Base-by-base conservation (phyloP, 345 rosid genomes). In the Brassica incana region DNA sequence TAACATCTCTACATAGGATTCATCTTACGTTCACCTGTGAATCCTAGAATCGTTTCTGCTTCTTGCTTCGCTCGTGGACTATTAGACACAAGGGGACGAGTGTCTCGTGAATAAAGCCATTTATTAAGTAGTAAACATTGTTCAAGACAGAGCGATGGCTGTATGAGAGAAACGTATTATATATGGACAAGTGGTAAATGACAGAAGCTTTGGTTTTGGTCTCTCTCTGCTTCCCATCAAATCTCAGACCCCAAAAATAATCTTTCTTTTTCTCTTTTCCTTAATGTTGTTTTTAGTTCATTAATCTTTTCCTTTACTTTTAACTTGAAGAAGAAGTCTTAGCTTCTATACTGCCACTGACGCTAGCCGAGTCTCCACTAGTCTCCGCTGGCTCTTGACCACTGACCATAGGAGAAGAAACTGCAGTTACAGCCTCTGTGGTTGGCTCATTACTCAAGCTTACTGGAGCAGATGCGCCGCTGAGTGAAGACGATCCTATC, bases 401-500 rank as follows among this genome's bases (percentile, higher is more conserved):
- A 80, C 79, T 74, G 71, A 66, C 77, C 43, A 20, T 23, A 25
- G 71, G 54, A 71, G 77, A 64, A n/a, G 77, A 61, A 76, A 29
- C 70, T 43, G 81, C 86, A 23, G 82, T 80, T 76, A 75, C 92
- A 68, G 88, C 83, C 40, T 85, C 79, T 70, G 83, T 71, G 71
- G 85, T 74, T 72, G 85, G 64, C 74, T 86, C 91, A 83, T 70
- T 85, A 82, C 85, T 86, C 64, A 86, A 83, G 60, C 88, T 91
- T 54, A 90, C 25, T 5, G 97, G 98, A 66, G 84, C 84, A 35
- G 45, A 77, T 48, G 78, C 43, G 10, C 77, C 84, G 6, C 84
- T 77, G 36, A 81, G 84, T 4, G 84, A 76, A 16, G 92, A 88
- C 64, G 92, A 88, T 66, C 98, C 94, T 63, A 89, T 89, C 15